Conservation (phyloP, 495 filamentous ascomycete genomes). For the Aspergillus diversus region DNA sequence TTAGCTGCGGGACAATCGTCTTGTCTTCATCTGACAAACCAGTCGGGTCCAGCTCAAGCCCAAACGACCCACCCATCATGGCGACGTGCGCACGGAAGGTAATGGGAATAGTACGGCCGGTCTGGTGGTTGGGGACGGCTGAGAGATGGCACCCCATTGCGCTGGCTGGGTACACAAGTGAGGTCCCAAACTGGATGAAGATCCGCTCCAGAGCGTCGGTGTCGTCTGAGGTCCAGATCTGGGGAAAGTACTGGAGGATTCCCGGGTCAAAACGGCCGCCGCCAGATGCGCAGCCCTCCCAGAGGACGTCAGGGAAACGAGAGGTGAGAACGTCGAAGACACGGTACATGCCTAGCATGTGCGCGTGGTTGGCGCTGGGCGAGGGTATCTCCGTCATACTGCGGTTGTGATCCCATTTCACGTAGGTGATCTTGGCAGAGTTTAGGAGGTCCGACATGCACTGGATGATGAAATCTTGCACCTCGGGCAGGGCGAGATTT, state of each 20-base stretch:
- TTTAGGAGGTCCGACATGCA: conserved; percentile 49
- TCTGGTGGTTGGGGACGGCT: conserved; percentile 55
- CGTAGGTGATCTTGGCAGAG: conserved; percentile 52
- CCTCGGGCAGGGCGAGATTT: conserved; percentile 54
- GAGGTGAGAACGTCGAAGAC: conserved; percentile 57
- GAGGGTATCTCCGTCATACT: conserved; percentile 55
- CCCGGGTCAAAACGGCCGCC: conserved; percentile 60
- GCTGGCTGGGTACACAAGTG: conserved; percentile 55
- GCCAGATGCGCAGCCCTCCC: conserved; percentile 61
- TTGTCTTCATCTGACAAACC: conserved; percentile 45
- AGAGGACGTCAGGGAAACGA: conserved; percentile 56
- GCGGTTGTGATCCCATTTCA: conserved; percentile 65
- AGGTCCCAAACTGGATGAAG: conserved; percentile 59
- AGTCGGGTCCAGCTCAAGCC: conserved; percentile 55
- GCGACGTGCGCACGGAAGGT: conserved; percentile 58
- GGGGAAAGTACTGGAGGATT: conserved; percentile 58
- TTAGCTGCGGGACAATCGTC: conserved; percentile 48
- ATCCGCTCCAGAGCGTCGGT: conserved; percentile 57
- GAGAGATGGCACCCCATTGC: conserved; percentile 62
- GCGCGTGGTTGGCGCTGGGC: conserved; percentile 50
- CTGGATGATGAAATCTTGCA: conserved; percentile 58
- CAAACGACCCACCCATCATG: conserved; percentile 62
- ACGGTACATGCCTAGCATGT: conserved; percentile 59
- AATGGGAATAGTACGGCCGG: conserved; percentile 49
- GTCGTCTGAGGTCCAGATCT: conserved; percentile 61